A percentile compares a stretch with the other conserved stretches of the same genome.
Evolutionary conservation across 768 basidiomycete genomes (phyloP).

Genomic region (Infundibulicybe gibba): DNA sequence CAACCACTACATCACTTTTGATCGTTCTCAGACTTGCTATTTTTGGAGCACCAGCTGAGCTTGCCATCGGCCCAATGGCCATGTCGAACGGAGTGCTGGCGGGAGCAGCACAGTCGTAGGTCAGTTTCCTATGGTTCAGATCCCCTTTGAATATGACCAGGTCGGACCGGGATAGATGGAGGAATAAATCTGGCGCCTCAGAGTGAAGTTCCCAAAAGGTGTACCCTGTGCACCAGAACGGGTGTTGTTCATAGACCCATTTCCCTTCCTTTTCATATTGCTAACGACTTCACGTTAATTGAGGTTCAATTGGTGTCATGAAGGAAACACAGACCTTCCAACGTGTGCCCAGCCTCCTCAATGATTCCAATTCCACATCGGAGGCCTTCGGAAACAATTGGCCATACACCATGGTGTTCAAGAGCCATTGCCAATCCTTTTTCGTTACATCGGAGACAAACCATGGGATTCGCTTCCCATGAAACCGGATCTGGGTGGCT

Average conservation of each 20-base stretch:
- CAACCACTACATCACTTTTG: constrained; percentile 95
- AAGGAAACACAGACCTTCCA: constrained; percentile 68
- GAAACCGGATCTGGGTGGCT: constrained; percentile 83
- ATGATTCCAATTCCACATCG: constrained; percentile 77
- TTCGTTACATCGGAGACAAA: constrained; percentile 91
- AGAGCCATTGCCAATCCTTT: constrained; percentile 92
- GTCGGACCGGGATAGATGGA: constrained; percentile 86
- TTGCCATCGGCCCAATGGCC: constrained; percentile 92
- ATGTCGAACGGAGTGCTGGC: constrained; percentile 85
- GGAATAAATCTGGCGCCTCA: constrained; percentile 88
- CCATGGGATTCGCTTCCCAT: constrained; percentile 95
- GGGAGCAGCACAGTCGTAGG: constrained; percentile 84
- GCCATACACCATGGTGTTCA: constrained; percentile 86
- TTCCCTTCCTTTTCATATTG: constrained; percentile 90
- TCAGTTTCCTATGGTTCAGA: constrained; percentile 88
- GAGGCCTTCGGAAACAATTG: constrained; percentile 85
- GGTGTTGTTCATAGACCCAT: constrained; percentile 94
- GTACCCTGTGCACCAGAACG: constrained; percentile 96
- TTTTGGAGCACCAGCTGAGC: constrained; percentile 81
- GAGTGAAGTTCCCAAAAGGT: constrained; percentile 86
- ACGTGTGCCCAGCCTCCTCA: constrained; percentile 73
- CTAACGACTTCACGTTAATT: constrained; percentile 26
- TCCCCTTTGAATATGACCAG: constrained; percentile 95
- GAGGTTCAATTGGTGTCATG: not conserved
- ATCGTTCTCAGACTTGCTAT: constrained; percentile 86